Conservation (phyloP, 345 rosid species). For the Salix udensis region DNA sequence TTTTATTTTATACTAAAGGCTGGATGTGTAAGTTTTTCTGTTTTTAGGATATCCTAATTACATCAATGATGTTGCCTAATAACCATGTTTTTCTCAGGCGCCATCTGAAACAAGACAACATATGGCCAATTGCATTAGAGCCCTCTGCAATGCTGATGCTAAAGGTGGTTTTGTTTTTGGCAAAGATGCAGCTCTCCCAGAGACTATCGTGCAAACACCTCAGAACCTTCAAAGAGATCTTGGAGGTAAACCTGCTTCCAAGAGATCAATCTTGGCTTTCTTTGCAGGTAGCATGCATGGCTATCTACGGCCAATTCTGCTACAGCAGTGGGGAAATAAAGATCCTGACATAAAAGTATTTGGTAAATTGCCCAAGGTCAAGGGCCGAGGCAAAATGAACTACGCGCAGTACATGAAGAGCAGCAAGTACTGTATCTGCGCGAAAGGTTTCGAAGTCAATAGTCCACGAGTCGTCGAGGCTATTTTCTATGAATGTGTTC, state of each 20-base stretch:
- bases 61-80: neutral
- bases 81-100: constrained; percentile 49
- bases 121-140: constrained; percentile 83
- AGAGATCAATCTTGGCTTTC: constrained; percentile 75
- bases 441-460: constrained; percentile 89
- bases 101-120: constrained; percentile 59
- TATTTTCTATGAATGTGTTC: constrained; percentile 79
- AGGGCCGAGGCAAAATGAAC: constrained; percentile 60
- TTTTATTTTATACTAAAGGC: neutral
- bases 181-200: constrained; percentile 85
- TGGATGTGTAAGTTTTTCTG: neutral
- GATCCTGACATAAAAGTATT: constrained; percentile 88
- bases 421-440: constrained; percentile 93
- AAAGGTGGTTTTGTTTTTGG: constrained; percentile 85
- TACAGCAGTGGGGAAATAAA: constrained; percentile 72
- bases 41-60: neutral
- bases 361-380: constrained; percentile 52
- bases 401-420: constrained; percentile 75
- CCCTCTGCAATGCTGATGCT: constrained; percentile 84
- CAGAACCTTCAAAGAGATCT: constrained; percentile 54
- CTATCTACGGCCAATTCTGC: constrained; percentile 67
- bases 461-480: constrained; percentile 96
- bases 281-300: constrained; percentile 95
- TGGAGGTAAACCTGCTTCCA: constrained; percentile 71
- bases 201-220: constrained; percentile 57